phyloP scores from a whole-genome alignment of 1,139 yeast species.

The Magnusiomyces suaveolens region DNA sequence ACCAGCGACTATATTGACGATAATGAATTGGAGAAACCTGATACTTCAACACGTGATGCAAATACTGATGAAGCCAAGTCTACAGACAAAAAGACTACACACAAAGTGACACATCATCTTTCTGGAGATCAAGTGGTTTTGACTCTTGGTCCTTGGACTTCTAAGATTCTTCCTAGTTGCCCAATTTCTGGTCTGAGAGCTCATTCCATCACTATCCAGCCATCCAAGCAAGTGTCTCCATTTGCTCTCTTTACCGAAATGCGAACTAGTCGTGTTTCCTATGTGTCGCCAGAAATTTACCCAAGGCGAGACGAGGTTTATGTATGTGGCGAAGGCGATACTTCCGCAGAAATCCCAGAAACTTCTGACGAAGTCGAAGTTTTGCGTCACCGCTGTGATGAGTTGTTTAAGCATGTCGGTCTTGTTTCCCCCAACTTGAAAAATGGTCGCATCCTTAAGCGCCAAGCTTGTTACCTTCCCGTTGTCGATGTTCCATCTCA shows the following conservation, averaged over 20 bases:
- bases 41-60: too few relatives aligned
- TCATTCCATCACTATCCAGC: slow-evolving; percentile 86
- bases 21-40: too few relatives aligned
- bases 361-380: slow-evolving; percentile 91
- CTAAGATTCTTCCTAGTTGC: slow-evolving; percentile 78
- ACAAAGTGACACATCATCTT: slow-evolving; percentile 25
- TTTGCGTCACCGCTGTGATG: slow-evolving; percentile 79
- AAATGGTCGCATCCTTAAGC: slow-evolving; percentile 65
- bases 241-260: slow-evolving; percentile 91
- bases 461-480: slow-evolving; percentile 94
- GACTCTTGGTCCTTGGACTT: slow-evolving; percentile 94
- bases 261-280: slow-evolving; percentile 52
- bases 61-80: slow-evolving; percentile 31
- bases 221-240: slow-evolving; percentile 65
- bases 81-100: slow-evolving; percentile 29
- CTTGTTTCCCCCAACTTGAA: slow-evolving; percentile 62
- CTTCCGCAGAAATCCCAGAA: slow-evolving; percentile 82
- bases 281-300: slow-evolving; percentile 82
- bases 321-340: slow-evolving; percentile 96
- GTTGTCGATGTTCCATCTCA: slow-evolving; percentile 86
- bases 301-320: slow-evolving; percentile 94
- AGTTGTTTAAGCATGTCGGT: slow-evolving; percentile 72
- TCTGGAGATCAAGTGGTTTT: slow-evolving; percentile 69
- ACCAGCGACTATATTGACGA: background rate
- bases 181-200: slow-evolving; percentile 90